Base-by-base conservation (phyloP, 495 filamentous ascomycete species). In the Ascobolus immersus region DNA sequence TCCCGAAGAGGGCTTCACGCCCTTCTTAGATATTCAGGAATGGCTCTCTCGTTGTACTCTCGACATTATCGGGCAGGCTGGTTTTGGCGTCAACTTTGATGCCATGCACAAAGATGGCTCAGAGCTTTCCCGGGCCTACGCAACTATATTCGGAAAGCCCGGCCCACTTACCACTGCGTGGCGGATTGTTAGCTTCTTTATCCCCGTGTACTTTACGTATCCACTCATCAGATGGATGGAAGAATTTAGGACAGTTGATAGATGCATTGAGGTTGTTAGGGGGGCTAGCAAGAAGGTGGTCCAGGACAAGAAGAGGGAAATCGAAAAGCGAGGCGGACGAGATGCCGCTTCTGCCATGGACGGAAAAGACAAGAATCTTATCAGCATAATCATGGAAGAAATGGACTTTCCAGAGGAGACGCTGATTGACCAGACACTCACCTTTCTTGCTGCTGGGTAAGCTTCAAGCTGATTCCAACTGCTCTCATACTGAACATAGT, bases 401-500 rank as follows among this genome's bases (percentile, higher is more conserved):
- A 17, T 14, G 3, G 24, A 40, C 1, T 29, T 38, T 4, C n/a
- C 37, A 3, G 76, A 84, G 32, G 74, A 80, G 21, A 71, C 77
- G 33, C 69, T 92, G 17, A 59, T 78, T 25, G 77, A 92, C 48
- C 82, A 93, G 48, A 64, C 86, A 49, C 90, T 92, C 80, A 93
- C 82, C 2, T 92, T 93, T 57, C 68, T 92, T 2, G 75, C 72
- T 1, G 82, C 84, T 0, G 84, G 84, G 12, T 84, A 93, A 49
- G 84, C 90, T 56, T 47, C 49, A 1, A 47, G 28, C 29, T 38
- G 28, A 3, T 21, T 34, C 22, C 18, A 31, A 4, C 28, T 15
- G n/a, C 1, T 31, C 18, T 17, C 18, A 14, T 31, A 3, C 28
- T 31, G 0, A 31, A 10, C 3, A 14, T 31, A 15, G 10, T 17